Percentiles rank a stretch among this genome's conserved stretches.
Evolutionary conservation across 257 asterid genomes (phyloP).

Genomic region (Plantago ovata): DNA sequence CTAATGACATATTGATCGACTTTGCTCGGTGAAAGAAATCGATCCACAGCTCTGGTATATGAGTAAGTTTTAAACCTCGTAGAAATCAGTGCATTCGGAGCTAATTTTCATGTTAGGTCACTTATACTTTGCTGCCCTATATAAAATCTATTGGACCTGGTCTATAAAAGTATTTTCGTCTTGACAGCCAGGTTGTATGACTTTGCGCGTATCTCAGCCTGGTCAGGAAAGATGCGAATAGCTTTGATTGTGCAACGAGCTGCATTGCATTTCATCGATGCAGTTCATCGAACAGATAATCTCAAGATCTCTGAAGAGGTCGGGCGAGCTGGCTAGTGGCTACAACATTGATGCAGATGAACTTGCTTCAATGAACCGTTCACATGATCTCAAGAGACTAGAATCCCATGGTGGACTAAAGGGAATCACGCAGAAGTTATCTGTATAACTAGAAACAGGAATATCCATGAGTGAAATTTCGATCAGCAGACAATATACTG

Average conservation of each 20-base stretch:
- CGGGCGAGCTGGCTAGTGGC: slow-evolving; percentile 50
- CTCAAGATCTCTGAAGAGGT: slow-evolving; percentile 42
- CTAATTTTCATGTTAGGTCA: too few relatives aligned
- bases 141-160: too few relatives aligned
- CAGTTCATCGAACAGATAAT: slow-evolving; percentile 31
- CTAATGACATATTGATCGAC: too few relatives aligned
- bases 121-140: too few relatives aligned
- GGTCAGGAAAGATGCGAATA: slow-evolving; percentile 67
- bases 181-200: too few relatives aligned
- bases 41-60: too few relatives aligned
- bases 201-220: too few relatives aligned
- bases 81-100: too few relatives aligned
- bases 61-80: too few relatives aligned
- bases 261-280: slow-evolving; percentile 68
- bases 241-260: slow-evolving; percentile 76
- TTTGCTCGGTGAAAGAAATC: too few relatives aligned
- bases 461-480: slow-evolving; percentile 39
- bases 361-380: slow-evolving; percentile 60
- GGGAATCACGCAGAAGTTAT: slow-evolving; percentile 48
- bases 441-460: slow-evolving; percentile 51
- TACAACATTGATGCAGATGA: slow-evolving; percentile 58
- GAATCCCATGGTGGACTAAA: slow-evolving; percentile 52
- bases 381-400: slow-evolving; percentile 49
- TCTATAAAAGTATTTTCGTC: too few relatives aligned
- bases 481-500: slow-evolving; percentile 41